Conservation (phyloP, 495 filamentous ascomycete species). For the Tuber microsphaerosporum region DNA sequence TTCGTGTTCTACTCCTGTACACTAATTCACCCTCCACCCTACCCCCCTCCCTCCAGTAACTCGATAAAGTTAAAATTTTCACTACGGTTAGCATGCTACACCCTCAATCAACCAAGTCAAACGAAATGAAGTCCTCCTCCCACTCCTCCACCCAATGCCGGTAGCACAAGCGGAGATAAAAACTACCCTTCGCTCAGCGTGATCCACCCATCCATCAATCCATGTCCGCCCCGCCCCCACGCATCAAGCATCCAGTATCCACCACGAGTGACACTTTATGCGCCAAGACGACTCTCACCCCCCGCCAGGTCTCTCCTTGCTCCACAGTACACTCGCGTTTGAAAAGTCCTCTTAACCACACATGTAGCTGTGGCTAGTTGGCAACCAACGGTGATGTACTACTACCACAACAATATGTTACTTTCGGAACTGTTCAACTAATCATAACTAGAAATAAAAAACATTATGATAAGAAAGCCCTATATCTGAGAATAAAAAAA, state of each 20-base stretch:
- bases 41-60: neutral
- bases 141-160: neutral
- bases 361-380: too few species aligned
- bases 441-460: too few species aligned
- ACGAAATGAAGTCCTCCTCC: neutral
- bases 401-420: too few species aligned
- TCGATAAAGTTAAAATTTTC: neutral
- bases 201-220: too few species aligned
- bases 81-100: neutral
- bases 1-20: neutral
- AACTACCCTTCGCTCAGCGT: neutral
- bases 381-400: too few species aligned
- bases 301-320: too few species aligned
- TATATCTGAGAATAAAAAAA: too few species aligned
- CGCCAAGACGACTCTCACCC: neutral
- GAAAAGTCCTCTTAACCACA: too few species aligned
- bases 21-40: neutral
- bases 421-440: too few species aligned
- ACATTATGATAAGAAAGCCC: too few species aligned
- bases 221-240: too few species aligned
- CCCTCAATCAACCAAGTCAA: neutral
- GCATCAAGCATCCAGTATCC: neutral
- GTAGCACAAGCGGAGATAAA: neutral
- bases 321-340: too few species aligned
- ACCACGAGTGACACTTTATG: neutral